Conservation (phyloP, 2,329 filamentous ascomycete species). For the Alternaria panax region DNA sequence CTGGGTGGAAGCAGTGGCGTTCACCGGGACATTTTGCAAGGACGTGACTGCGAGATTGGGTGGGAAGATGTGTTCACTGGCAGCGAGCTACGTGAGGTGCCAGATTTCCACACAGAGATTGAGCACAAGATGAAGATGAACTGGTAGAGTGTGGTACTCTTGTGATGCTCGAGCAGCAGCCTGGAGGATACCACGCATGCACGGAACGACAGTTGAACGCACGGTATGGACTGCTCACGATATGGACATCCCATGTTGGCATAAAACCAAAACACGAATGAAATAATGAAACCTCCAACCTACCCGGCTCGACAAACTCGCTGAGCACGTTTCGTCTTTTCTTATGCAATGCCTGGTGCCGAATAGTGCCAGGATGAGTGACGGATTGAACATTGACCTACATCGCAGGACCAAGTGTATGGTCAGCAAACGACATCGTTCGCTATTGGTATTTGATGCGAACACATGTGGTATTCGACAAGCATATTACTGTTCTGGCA, state of each 20-base stretch:
- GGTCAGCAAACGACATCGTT: background rate
- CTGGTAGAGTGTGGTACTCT: conserved; percentile 47
- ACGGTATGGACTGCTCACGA: background rate
- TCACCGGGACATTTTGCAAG: conserved; percentile 88
- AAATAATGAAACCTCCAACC: background rate
- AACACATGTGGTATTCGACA: background rate
- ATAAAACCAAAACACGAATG: background rate
- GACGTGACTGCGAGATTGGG: conserved; percentile 75
- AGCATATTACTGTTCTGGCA: background rate
- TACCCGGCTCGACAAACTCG: background rate
- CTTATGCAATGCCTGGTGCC: background rate
- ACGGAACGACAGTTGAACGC: background rate
- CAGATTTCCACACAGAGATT: conserved; percentile 89
- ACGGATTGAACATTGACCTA: too few relatives aligned
- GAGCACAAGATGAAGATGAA: conserved; percentile 88
- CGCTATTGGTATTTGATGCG: background rate
- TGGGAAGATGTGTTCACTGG: conserved; percentile 95
- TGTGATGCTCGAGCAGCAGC: background rate
- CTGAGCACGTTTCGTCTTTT: background rate
- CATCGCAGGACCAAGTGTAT: too few relatives aligned
- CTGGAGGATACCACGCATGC: background rate
- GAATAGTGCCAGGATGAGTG: background rate
- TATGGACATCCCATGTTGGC: background rate
- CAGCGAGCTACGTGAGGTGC: conserved; percentile 73
- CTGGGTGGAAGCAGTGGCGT: conserved; percentile 72